These are phyloP conservation scores for Magnusiomyces suaveolens DNA, from an alignment of 1,139 yeast species.

Conservation along the genomic window DNA sequence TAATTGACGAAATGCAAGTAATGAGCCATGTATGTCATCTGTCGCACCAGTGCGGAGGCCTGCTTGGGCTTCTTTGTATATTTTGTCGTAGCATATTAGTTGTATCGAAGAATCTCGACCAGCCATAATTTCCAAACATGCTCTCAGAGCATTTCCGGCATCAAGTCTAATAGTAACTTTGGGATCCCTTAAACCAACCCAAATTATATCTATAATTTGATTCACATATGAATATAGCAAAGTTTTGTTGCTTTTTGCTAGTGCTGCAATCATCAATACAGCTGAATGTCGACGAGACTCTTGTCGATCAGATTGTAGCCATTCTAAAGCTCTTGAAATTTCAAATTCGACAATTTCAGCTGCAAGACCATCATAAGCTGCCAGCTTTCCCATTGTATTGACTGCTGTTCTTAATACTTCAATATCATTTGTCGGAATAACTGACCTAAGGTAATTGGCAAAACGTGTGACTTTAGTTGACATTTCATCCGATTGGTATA, in stretches of 20 bases:
- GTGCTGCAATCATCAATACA: slow-evolving; percentile 67
- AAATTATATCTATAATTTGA: slow-evolving; percentile 69
- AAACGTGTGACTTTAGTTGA: slow-evolving; percentile 85
- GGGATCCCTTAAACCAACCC: slow-evolving; percentile 79
- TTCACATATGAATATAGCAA: slow-evolving; percentile 68
- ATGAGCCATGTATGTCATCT: slow-evolving; percentile 77
- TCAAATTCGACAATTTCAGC: slow-evolving; percentile 91
- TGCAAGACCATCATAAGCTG: slow-evolving; percentile 81
- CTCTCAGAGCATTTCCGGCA: slow-evolving; percentile 71
- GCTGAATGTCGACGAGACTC: slow-evolving; percentile 84
- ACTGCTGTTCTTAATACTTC: slow-evolving; percentile 85
- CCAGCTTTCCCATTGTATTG: slow-evolving; percentile 73
- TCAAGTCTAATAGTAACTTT: slow-evolving; percentile 68
- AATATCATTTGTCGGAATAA: slow-evolving; percentile 72
- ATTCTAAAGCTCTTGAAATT: slow-evolving; percentile 79
- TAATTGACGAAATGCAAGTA: slow-evolving; percentile 73
- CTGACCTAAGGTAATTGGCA: slow-evolving; percentile 74
- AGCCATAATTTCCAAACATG: slow-evolving; percentile 68
- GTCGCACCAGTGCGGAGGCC: slow-evolving; percentile 34
- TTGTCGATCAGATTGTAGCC: slow-evolving; percentile 77
- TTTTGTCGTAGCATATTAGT: slow-evolving; percentile 61
- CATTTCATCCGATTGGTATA: slow-evolving; percentile 64
- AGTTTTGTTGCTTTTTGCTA: slow-evolving; percentile 84
- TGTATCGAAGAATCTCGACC: slow-evolving; percentile 67
- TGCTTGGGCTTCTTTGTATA: slow-evolving; percentile 51